A percentile compares a stretch with the other conserved stretches of the same genome.
Conservation (phyloP, 345 rosid genomes). For the Excoecaria agallocha region DNA sequence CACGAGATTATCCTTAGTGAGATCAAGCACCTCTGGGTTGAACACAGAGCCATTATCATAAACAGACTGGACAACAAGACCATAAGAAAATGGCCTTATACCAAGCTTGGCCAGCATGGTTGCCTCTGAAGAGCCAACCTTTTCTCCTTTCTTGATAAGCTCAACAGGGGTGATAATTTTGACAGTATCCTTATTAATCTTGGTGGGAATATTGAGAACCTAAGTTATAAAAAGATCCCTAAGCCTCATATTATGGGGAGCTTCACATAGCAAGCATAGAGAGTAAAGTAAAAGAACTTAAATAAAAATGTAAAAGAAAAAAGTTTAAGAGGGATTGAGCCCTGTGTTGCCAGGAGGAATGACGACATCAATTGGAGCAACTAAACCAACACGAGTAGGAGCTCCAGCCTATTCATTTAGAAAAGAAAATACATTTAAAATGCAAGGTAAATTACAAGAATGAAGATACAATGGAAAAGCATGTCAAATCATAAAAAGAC, state of each 20-base stretch:
- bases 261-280: neutral
- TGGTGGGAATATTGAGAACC: too few species aligned
- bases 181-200: too few species aligned
- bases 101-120: too few species aligned
- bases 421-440: neutral
- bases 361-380: slow-evolving; percentile 90
- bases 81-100: too few species aligned
- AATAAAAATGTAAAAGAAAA: slow-evolving; percentile 73
- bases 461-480: too few species aligned
- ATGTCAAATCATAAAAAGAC: neutral
- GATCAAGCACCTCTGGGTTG: slow-evolving; percentile 81
- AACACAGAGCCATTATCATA: slow-evolving; percentile 85
- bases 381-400: slow-evolving; percentile 96
- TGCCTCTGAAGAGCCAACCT: too few species aligned
- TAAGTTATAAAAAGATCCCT: too few species aligned
- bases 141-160: too few species aligned
- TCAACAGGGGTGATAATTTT: too few species aligned
- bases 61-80: too few species aligned
- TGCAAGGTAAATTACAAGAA: too few species aligned
- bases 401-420: slow-evolving; percentile 70
- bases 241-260: too few species aligned
- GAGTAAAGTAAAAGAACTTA: neutral
- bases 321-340: slow-evolving; percentile 94
- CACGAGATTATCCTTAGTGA: slow-evolving; percentile 74
- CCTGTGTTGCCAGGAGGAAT: slow-evolving; percentile 98